Evolutionary conservation across 352 stramenopile species (phyloP).

Genomic region (Phytophthora tubulina): DNA sequence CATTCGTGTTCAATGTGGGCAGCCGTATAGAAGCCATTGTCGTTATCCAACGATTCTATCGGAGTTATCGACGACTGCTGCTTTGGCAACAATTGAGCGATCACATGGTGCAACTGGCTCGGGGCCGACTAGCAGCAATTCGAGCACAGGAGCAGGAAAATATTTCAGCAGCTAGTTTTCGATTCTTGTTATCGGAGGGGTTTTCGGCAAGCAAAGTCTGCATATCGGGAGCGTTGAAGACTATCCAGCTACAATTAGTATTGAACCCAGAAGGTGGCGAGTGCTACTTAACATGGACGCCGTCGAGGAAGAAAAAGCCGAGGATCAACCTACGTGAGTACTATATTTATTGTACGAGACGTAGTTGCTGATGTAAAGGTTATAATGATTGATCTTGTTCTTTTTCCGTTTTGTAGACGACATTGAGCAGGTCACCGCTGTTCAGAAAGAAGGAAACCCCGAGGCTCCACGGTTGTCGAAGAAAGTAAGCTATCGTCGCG

Average conservation of each 20-base stretch:
- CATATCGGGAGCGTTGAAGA: slow-evolving; percentile 75
- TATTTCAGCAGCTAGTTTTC: slow-evolving; percentile 61
- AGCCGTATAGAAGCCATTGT: slow-evolving; percentile 30
- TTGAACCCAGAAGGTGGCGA: slow-evolving; percentile 52
- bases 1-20: slow-evolving; percentile 30
- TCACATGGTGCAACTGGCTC: slow-evolving; percentile 56
- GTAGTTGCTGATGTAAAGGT: neutral
- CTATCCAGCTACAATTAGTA: slow-evolving; percentile 65
- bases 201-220: slow-evolving; percentile 79
- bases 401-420: slow-evolving; percentile 53
- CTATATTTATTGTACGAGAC: neutral
- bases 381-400: slow-evolving; percentile 4
- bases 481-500: slow-evolving; percentile 73
- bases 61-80: slow-evolving; percentile 50
- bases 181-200: slow-evolving; percentile 54
- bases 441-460: slow-evolving; percentile 62
- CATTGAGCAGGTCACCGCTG: slow-evolving; percentile 63
- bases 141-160: slow-evolving; percentile 46
- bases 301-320: slow-evolving; percentile 74
- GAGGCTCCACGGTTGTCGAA: slow-evolving; percentile 56
- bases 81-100: slow-evolving; percentile 54
- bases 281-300: slow-evolving; percentile 79
- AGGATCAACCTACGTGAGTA: slow-evolving; percentile 69
- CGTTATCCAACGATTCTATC: slow-evolving; percentile 49
- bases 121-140: slow-evolving; percentile 37